phyloP scores from a whole-genome alignment of 768 basidiomycete genomes.

The Lyophyllum atratum region DNA sequence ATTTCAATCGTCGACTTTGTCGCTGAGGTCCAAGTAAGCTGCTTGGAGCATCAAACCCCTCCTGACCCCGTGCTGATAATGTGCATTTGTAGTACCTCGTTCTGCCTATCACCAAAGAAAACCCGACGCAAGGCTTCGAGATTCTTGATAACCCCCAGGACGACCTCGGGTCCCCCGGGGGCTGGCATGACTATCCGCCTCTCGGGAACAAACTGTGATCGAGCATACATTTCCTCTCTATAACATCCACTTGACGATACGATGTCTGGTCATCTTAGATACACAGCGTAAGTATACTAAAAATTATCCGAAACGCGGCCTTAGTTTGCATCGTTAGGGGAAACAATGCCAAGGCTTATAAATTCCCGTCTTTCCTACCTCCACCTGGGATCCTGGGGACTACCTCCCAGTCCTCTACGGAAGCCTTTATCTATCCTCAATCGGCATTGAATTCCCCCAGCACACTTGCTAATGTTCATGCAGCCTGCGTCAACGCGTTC shows the following conservation, averaged over 20 bases:
- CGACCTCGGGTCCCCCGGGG: neutral
- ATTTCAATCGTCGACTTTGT: neutral
- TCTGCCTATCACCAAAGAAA: neutral
- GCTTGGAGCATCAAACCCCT: neutral
- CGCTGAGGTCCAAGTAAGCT: neutral
- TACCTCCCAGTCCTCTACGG: no score
- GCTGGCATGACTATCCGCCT: neutral
- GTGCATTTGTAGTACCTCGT: neutral
- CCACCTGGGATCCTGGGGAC: no score
- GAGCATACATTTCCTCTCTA: no score
- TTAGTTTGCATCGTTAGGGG: no score
- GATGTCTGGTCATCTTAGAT: no score
- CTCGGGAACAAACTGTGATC: no score
- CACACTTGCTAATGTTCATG: constrained; percentile 39
- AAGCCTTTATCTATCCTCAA: no score
- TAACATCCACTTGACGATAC: no score
- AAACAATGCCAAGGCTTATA: no score
- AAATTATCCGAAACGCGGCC: neutral
- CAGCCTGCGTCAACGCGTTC: constrained; percentile 56
- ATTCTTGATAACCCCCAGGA: neutral
- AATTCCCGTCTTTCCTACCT: no score
- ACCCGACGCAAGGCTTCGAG: neutral
- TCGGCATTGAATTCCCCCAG: no score
- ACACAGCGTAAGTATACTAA: no score
- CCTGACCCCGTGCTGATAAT: neutral